A percentile compares a stretch with the other conserved stretches of the same genome.
Conservation (phyloP, 495 filamentous ascomycete genomes). For the Delitschia confertaspora region DNA sequence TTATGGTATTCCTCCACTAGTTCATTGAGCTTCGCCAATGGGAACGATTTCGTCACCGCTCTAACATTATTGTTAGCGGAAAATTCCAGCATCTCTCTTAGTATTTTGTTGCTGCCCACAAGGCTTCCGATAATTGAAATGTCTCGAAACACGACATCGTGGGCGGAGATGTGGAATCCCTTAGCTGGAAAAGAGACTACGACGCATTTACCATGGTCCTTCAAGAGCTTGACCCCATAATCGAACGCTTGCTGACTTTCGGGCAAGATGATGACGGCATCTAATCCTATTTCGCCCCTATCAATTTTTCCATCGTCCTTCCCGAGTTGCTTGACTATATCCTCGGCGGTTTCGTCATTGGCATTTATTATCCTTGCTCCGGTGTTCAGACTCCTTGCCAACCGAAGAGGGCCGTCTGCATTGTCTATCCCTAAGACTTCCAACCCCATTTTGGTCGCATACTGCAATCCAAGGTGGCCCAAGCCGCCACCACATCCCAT, state of each 20-base stretch:
- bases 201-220: conserved; percentile 36
- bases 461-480: conserved; percentile 23
- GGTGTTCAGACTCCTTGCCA: conserved; percentile 12
- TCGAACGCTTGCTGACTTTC: conserved; percentile 36
- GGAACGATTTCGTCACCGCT: conserved; percentile 34
- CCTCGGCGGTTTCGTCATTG: conserved; percentile 7
- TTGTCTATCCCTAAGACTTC: conserved; percentile 21
- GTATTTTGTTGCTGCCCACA: conserved; percentile 33
- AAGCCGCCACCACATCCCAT: conserved; percentile 23
- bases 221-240: conserved; percentile 36
- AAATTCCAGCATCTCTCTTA: conserved; percentile 35
- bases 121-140: conserved; percentile 35
- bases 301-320: conserved; percentile 31
- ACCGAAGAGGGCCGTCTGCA: conserved; percentile 13
- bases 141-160: conserved; percentile 37
- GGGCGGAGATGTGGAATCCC: conserved; percentile 35
- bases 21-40: conserved; percentile 33
- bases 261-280: conserved; percentile 40
- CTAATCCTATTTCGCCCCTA: conserved; percentile 34
- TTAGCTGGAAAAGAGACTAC: conserved; percentile 35
- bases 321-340: conserved; percentile 15
- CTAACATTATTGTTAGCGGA: conserved; percentile 30
- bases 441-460: conserved; percentile 18
- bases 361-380: conserved; percentile 26
- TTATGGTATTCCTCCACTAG: conserved; percentile 40